Percentiles rank a stretch among this genome's conserved stretches.
phyloP scores from a whole-genome alignment of 805 yeast genomes.

The Isabelozyma rhagii region DNA sequence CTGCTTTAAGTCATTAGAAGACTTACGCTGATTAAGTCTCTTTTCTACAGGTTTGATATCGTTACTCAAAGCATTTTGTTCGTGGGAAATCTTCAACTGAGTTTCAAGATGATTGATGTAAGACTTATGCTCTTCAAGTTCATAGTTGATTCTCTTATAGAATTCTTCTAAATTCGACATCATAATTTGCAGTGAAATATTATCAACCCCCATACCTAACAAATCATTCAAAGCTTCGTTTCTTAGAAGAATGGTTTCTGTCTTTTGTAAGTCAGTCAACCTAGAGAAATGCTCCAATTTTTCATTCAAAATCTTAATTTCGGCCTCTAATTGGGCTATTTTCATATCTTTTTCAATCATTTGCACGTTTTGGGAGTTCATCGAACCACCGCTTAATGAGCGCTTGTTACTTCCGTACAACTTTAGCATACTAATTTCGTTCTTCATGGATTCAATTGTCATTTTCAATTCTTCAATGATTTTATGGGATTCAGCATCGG shows the following conservation, averaged over 20 bases:
- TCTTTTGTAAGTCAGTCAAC: slow-evolving; percentile 56
- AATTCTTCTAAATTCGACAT: slow-evolving; percentile 48
- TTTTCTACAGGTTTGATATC: neutral
- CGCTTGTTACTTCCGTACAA: slow-evolving; percentile 1
- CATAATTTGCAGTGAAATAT: slow-evolving; percentile 35
- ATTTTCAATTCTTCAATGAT: slow-evolving; percentile 54
- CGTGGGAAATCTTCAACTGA: slow-evolving; percentile 38
- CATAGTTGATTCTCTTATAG: slow-evolving; percentile 44
- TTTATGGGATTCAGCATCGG: slow-evolving; percentile 36
- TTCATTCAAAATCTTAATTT: slow-evolving; percentile 61
- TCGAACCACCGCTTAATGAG: neutral
- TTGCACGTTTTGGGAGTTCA: neutral
- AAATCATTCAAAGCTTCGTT: slow-evolving; percentile 60
- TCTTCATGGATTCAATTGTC: slow-evolving; percentile 60
- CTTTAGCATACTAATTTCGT: slow-evolving; percentile 45
- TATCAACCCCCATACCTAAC: slow-evolving; percentile 41
- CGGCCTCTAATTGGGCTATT: slow-evolving; percentile 46
- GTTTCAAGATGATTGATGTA: slow-evolving; percentile 60
- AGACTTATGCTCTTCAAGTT: slow-evolving; percentile 57
- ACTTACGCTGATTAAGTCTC: neutral
- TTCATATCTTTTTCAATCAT: slow-evolving; percentile 7
- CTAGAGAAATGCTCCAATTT: slow-evolving; percentile 68
- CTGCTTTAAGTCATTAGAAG: neutral
- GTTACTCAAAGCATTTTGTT: slow-evolving; percentile 8
- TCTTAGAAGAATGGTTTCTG: slow-evolving; percentile 54